A percentile compares a stretch with the other conserved stretches of the same genome.
These are phyloP conservation scores for Calonectria ilicicola DNA, from an alignment of 2,329 filamentous ascomycete genomes.

Conservation along the genomic window DNA sequence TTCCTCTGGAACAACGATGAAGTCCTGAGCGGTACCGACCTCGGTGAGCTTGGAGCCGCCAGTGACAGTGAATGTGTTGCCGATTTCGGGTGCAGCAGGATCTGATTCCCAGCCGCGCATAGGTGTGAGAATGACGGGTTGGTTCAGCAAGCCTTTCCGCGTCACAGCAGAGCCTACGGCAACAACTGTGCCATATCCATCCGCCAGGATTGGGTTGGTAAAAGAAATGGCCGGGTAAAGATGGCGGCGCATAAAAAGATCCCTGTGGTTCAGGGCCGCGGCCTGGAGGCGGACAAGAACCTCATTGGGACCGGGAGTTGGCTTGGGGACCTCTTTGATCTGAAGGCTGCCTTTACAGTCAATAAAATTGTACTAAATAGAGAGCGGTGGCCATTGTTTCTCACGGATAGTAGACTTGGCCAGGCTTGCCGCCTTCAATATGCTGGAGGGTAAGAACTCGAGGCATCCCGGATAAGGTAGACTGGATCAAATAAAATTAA, in stretches of 20 bases:
- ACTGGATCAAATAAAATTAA: background rate
- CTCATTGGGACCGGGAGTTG: slow-evolving; percentile 73
- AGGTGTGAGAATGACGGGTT: slow-evolving; percentile 83
- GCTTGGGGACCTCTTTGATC: slow-evolving; percentile 71
- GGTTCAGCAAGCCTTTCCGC: slow-evolving; percentile 60
- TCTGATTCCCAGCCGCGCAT: slow-evolving; percentile 80
- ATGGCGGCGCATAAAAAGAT: slow-evolving; percentile 93
- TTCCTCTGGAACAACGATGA: slow-evolving; percentile 73
- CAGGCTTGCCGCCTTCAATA: slow-evolving; percentile 81
- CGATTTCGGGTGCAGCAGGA: slow-evolving; percentile 79
- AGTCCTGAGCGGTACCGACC: slow-evolving; percentile 81
- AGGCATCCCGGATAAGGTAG: slow-evolving; percentile 55
- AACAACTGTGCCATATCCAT: slow-evolving; percentile 83
- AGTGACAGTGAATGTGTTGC: slow-evolving; percentile 69
- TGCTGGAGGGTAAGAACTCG: slow-evolving; percentile 73
- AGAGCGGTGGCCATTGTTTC: slow-evolving; percentile 32
- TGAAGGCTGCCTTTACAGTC: slow-evolving; percentile 58
- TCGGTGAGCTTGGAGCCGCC: slow-evolving; percentile 74
- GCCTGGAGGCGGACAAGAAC: slow-evolving; percentile 82
- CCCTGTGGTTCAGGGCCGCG: slow-evolving; percentile 92
- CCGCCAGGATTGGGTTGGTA: slow-evolving; percentile 81
- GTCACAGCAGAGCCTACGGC: slow-evolving; percentile 65
- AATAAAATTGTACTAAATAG: slow-evolving; percentile 3
- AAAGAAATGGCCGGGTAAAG: slow-evolving; percentile 91
- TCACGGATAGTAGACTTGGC: slow-evolving; percentile 87